Conservation (phyloP, 2,329 filamentous ascomycete species). For the Dactylonectria estremocensis region DNA sequence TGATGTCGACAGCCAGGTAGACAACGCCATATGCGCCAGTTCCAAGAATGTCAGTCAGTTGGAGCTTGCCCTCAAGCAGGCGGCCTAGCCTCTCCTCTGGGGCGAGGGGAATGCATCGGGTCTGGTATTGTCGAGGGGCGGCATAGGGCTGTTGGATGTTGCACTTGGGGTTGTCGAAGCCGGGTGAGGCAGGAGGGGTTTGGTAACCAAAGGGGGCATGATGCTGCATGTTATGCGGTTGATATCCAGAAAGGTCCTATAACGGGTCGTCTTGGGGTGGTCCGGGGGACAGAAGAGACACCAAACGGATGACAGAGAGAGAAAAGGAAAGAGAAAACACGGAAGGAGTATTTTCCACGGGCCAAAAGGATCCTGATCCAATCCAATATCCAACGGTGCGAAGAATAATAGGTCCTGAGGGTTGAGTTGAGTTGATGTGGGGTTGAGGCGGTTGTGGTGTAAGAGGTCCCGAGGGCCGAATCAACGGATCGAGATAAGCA, state of each 20-base stretch:
- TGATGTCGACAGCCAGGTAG: conserved; percentile 89
- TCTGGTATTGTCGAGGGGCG: conserved; percentile 57
- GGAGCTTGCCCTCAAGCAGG: conserved; percentile 85
- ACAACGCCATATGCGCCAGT: conserved; percentile 98
- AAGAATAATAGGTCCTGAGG: conserved; percentile 45
- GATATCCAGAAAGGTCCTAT: conserved; percentile 46
- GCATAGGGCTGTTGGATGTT: conserved; percentile 56
- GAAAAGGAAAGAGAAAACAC: conserved; percentile 44
- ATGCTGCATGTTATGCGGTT: conserved; percentile 71
- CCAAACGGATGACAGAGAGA: conserved; percentile 45
- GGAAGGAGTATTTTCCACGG: conserved; percentile 43
- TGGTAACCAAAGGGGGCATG: conserved; percentile 70
- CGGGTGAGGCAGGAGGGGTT: conserved; percentile 71
- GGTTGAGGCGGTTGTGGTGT: conserved; percentile 41
- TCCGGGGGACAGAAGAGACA: conserved; percentile 41
- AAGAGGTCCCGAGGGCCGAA: conserved; percentile 60
- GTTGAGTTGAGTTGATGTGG: conserved; percentile 39
- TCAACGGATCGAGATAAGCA: conserved; percentile 63
- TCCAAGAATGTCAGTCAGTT: conserved; percentile 88
- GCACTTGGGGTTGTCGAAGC: conserved; percentile 66
- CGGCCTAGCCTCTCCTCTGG: conserved; percentile 91
- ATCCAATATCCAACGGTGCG: conserved; percentile 32
- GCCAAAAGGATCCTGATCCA: conserved; percentile 48
- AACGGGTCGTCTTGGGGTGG: conserved; percentile 39
- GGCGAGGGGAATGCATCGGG: conserved; percentile 69